A percentile compares a stretch with the other conserved stretches of the same genome.
phyloP scores from a whole-genome alignment of 352 stramenopile genomes.

The Phytophthora tentaculata region DNA sequence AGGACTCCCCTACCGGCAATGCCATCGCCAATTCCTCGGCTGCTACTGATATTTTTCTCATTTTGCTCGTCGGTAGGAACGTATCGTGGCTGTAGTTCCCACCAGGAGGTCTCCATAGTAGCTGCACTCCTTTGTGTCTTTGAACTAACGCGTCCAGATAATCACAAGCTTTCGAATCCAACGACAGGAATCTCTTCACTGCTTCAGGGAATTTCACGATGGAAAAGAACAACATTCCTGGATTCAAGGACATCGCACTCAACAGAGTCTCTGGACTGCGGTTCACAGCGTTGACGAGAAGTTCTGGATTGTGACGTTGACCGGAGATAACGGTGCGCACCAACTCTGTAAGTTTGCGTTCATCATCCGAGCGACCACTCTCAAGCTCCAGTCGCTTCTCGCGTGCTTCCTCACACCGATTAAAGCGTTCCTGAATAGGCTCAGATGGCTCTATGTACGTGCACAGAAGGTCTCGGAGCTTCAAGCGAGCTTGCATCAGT shows the following conservation, averaged over 20 bases:
- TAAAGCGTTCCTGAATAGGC: slow-evolving; percentile 55
- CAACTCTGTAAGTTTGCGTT: slow-evolving; percentile 36
- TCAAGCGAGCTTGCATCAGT: slow-evolving; percentile 28
- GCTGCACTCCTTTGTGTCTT: slow-evolving; percentile 60
- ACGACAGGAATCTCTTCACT: slow-evolving; percentile 71
- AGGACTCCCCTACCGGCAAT: slow-evolving; percentile 13
- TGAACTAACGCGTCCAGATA: slow-evolving; percentile 56
- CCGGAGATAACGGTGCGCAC: slow-evolving; percentile 60
- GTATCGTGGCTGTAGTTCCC: slow-evolving; percentile 7
- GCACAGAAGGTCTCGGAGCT: slow-evolving; percentile 50
- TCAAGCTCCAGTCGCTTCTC: slow-evolving; percentile 33
- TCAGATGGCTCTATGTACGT: slow-evolving; percentile 49
- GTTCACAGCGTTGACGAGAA: slow-evolving; percentile 69
- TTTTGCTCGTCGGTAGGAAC: slow-evolving; percentile 12
- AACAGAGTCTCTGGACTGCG: slow-evolving; percentile 73
- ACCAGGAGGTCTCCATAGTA: slow-evolving; percentile 56
- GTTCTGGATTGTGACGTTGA: slow-evolving; percentile 56
- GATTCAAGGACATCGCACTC: slow-evolving; percentile 62
- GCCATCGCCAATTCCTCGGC: slow-evolving; percentile 23
- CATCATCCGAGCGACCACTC: slow-evolving; percentile 27
- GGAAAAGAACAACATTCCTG: slow-evolving; percentile 71
- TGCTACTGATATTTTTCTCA: slow-evolving; percentile 21
- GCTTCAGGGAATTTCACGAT: slow-evolving; percentile 71
- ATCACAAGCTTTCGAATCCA: slow-evolving; percentile 65
- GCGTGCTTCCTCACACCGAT: slow-evolving; percentile 41